Conservation (phyloP, 768 basidiomycete genomes). For the Kwoniella dejecticola region DNA sequence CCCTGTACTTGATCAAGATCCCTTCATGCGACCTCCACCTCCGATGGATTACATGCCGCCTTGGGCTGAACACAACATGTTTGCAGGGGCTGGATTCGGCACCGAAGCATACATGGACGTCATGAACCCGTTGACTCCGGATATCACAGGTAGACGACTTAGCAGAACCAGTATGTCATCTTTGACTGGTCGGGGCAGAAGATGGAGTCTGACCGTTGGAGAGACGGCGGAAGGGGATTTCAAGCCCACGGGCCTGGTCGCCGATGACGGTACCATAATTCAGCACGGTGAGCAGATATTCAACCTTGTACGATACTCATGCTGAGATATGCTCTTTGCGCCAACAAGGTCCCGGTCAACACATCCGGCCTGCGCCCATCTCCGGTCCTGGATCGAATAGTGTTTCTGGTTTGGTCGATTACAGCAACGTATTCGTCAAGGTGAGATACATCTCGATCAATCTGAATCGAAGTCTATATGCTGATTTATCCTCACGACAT, state of each 20-base stretch:
- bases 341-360: slow-evolving; percentile 50
- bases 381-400: slow-evolving; percentile 42
- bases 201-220: slow-evolving; percentile 36
- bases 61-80: slow-evolving; percentile 38
- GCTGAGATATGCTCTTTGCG: too few relatives aligned
- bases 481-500: too few relatives aligned
- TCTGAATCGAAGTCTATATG: not conserved
- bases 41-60: slow-evolving; percentile 22
- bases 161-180: slow-evolving; percentile 10
- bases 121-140: slow-evolving; percentile 5
- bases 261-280: slow-evolving; percentile 39
- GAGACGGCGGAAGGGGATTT: slow-evolving; percentile 31
- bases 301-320: not conserved
- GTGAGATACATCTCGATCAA: slow-evolving; percentile 14
- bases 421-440: slow-evolving; percentile 46
- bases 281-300: slow-evolving; percentile 33
- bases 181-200: slow-evolving; percentile 17
- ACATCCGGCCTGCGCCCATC: slow-evolving; percentile 40
- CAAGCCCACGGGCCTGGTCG: slow-evolving; percentile 30
- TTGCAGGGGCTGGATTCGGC: slow-evolving; percentile 4
- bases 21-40: slow-evolving; percentile 27
- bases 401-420: slow-evolving; percentile 43
- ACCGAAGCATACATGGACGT: slow-evolving; percentile 6
- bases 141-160: slow-evolving; percentile 7
- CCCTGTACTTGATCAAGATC: not conserved